Evolutionary conservation across 2,329 filamentous ascomycete species (phyloP).

Genomic region (Curvularia lunata): DNA sequence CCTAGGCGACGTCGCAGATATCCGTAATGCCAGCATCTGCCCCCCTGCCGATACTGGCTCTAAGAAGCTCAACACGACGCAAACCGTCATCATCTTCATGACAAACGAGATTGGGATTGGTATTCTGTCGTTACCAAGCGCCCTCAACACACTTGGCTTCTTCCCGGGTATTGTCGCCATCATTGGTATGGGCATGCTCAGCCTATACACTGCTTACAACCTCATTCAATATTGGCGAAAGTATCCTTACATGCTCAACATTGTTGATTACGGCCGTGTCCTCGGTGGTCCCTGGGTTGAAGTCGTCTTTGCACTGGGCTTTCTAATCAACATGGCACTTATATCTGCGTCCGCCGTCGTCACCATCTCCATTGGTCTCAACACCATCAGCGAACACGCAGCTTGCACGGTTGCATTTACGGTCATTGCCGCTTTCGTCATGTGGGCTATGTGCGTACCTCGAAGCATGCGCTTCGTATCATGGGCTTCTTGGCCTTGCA

Average conservation of each 20-base stretch:
- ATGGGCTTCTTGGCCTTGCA: conserved; percentile 38
- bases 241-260: conserved; percentile 39
- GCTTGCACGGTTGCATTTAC: conserved; percentile 40
- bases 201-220: conserved; percentile 39
- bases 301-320: conserved; percentile 33
- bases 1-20: conserved; percentile 32
- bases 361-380: conserved; percentile 38
- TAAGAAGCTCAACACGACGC: conserved; percentile 34
- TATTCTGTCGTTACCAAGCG: conserved; percentile 35
- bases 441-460: conserved; percentile 38
- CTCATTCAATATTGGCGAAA: conserved; percentile 42
- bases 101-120: conserved; percentile 43
- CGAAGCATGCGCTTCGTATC: conserved; percentile 39
- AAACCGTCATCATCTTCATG: conserved; percentile 41
- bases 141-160: conserved; percentile 35
- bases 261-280: conserved; percentile 39
- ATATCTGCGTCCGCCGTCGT: conserved; percentile 37
- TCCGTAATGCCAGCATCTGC: conserved; percentile 31
- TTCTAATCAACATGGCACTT: conserved; percentile 40
- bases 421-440: conserved; percentile 31
- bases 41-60: conserved; percentile 9
- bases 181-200: conserved; percentile 34
- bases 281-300: conserved; percentile 37
- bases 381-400: conserved; percentile 36
- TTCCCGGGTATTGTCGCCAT: conserved; percentile 36